Evolutionary conservation across 2,329 filamentous ascomycete species (phyloP).

Genomic region (Penicillium sp.): DNA sequence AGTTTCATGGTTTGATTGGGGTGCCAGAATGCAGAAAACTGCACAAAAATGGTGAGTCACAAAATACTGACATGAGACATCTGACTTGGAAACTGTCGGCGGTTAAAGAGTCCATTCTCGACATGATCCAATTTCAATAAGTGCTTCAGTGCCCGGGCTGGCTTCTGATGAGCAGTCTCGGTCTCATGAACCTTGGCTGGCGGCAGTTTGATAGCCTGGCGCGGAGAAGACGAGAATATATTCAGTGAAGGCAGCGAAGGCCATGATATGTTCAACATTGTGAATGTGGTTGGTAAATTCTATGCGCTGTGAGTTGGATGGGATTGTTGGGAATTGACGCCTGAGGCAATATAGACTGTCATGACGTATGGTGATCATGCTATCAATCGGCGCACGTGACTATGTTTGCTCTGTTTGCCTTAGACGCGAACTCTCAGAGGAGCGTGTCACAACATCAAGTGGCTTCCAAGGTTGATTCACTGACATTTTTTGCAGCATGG

Average conservation of each 20-base stretch:
- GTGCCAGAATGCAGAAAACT: background rate
- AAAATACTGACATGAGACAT: conserved; percentile 64
- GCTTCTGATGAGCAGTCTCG: conserved; percentile 77
- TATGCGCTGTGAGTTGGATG: conserved; percentile 6
- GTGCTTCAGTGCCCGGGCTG: conserved; percentile 83
- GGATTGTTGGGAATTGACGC: conserved; percentile 23
- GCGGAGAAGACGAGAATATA: conserved; percentile 22
- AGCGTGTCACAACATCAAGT: background rate
- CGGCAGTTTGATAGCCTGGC: conserved; percentile 53
- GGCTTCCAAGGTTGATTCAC: background rate
- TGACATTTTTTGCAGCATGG: background rate
- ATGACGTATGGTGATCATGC: conserved; percentile 16
- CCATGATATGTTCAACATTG: conserved; percentile 26
- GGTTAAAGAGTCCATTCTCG: conserved; percentile 79
- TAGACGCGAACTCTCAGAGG: background rate
- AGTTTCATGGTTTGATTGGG: conserved; percentile 1
- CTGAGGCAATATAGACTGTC: conserved; percentile 7
- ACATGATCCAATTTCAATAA: conserved; percentile 88
- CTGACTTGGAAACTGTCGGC: conserved; percentile 78
- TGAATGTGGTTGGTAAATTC: background rate
- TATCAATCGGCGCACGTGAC: conserved; percentile 10
- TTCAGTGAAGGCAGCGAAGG: conserved; percentile 28
- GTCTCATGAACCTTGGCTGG: conserved; percentile 75
- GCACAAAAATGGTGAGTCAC: background rate
- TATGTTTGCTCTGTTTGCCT: conserved; percentile 16